A percentile compares a stretch with the other conserved stretches of the same genome.
phyloP scores from a whole-genome alignment of 2,329 filamentous ascomycete species.

The Beauveria varroae region DNA sequence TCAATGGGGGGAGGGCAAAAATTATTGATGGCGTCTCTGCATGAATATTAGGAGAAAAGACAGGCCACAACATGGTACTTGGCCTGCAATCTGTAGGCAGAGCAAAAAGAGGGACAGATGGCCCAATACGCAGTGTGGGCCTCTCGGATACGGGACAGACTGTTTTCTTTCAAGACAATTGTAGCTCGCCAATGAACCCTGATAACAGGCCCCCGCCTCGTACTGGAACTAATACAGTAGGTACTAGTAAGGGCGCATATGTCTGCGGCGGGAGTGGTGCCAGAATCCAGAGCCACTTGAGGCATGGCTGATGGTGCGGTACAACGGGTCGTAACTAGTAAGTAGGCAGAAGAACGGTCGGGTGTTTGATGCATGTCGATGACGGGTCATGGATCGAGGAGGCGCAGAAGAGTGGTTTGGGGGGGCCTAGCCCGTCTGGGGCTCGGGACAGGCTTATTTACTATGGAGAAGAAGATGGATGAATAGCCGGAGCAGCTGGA shows the following conservation, averaged over 20 bases:
- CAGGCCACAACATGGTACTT: not conserved
- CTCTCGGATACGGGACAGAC: constrained; percentile 8
- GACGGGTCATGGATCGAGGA: not conserved
- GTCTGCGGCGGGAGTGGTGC: no score
- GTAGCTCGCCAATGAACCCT: not conserved
- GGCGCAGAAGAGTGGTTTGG: not conserved
- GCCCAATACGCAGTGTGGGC: not conserved
- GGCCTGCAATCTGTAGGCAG: not conserved
- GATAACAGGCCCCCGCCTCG: not conserved
- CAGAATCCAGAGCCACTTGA: not conserved
- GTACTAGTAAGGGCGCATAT: no score
- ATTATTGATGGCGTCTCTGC: not conserved
- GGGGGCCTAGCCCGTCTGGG: no score
- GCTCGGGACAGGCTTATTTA: no score
- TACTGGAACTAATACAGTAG: not conserved
- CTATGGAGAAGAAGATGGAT: no score
- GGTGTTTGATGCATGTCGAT: not conserved
- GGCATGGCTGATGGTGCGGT: not conserved
- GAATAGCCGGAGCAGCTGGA: no score
- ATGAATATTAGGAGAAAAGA: not conserved
- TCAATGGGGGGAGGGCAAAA: not conserved
- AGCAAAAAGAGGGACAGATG: not conserved
- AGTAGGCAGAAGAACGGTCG: not conserved
- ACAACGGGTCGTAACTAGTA: no score
- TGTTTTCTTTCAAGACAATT: not conserved